Evolutionary conservation across 345 rosid species (phyloP).

Genomic region (Rubroshorea leprosula): DNA sequence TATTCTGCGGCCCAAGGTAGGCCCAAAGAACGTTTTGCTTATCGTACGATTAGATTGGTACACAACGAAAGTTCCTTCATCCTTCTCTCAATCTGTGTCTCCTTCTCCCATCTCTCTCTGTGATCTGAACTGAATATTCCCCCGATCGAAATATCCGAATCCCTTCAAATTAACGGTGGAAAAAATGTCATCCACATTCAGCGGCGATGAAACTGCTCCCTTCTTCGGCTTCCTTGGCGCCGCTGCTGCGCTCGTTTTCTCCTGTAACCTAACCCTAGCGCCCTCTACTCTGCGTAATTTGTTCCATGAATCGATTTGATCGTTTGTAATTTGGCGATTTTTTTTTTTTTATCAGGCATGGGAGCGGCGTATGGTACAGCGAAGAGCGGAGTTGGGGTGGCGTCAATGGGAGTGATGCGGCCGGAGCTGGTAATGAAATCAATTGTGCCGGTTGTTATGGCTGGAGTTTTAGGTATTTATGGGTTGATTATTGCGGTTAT

Average conservation of each 20-base stretch:
- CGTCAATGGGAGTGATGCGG: conserved; percentile 89
- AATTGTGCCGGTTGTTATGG: conserved; percentile 86
- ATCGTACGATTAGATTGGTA: neutral
- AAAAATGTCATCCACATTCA: conserved; percentile 27
- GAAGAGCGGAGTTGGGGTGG: conserved; percentile 84
- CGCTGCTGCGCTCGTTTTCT: conserved; percentile 39
- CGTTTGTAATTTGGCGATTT: neutral
- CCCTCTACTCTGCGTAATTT: neutral
- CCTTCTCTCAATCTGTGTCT: neutral
- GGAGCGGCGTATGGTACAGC: conserved; percentile 84
- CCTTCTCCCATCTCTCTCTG: neutral
- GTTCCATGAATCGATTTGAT: neutral
- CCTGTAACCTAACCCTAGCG: conserved; percentile 15
- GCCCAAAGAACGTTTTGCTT: neutral
- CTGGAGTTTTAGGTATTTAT: conserved; percentile 78
- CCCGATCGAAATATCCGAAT: neutral
- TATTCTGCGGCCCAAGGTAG: neutral
- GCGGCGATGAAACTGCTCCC: conserved; percentile 43
- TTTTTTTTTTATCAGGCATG: conserved; percentile 37
- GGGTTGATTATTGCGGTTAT: conserved; percentile 80
- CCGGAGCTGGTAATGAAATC: conserved; percentile 87
- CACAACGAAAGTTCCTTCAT: neutral
- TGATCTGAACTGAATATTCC: conserved; percentile 5
- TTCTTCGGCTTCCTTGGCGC: conserved; percentile 47
- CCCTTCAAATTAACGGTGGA: neutral